Conservation (phyloP, 2,329 filamentous ascomycete species). For the Diaporthe destruens region DNA sequence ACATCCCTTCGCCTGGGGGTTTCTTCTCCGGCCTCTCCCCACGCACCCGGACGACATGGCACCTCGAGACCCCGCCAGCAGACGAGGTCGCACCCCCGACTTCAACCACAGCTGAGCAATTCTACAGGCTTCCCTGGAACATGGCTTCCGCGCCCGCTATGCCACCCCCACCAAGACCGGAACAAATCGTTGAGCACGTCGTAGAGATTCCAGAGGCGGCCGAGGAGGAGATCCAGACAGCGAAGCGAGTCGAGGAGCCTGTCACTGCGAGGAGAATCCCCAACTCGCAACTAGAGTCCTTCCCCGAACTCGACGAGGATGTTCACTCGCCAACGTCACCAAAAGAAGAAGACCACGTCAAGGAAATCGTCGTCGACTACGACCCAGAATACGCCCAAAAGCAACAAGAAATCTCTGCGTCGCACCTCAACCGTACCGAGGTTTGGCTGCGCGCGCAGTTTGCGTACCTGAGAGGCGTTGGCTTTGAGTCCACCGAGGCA, state of each 20-base stretch:
- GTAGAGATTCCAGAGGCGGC: constrained; percentile 69
- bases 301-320: constrained; percentile 48
- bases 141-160: constrained; percentile 53
- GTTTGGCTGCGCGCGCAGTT: constrained; percentile 88
- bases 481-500: constrained; percentile 53
- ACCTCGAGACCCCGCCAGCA: constrained; percentile 63
- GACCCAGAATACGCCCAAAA: constrained; percentile 81
- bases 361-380: constrained; percentile 77
- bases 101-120: constrained; percentile 91
- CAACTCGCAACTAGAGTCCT: constrained; percentile 45
- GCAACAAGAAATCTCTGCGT: constrained; percentile 76
- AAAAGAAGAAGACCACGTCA: constrained; percentile 67
- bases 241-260: constrained; percentile 56
- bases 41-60: constrained; percentile 85
- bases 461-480: constrained; percentile 78
- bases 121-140: constrained; percentile 88
- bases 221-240: constrained; percentile 75
- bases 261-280: constrained; percentile 50
- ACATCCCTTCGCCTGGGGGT: constrained; percentile 90
- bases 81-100: constrained; percentile 75
- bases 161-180: constrained; percentile 47
- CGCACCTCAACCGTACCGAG: constrained; percentile 87
- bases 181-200: constrained; percentile 71
- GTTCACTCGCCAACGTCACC: constrained; percentile 56
- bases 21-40: constrained; percentile 91